Evolutionary conservation across 768 basidiomycete species (phyloP), one percentile per base, ranked within the genome.

Genomic region (Amanita pallidorosea): DNA sequence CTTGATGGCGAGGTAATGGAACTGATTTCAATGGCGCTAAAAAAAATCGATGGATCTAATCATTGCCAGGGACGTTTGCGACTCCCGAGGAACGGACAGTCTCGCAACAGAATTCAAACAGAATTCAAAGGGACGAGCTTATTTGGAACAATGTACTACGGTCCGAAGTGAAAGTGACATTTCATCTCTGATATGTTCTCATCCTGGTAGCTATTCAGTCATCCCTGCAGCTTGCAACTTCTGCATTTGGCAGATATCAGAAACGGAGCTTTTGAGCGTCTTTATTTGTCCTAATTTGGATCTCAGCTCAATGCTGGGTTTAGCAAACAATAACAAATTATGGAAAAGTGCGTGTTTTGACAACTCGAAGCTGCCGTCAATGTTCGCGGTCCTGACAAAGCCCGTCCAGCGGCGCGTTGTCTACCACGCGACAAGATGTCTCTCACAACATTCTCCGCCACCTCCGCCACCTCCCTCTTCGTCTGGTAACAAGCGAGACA

Each of bases 341-440:
- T 13, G 34, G 42, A 43, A 43, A 44, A 43, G 13, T 44, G 34
- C 44, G 41, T 25, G 33, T 23, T 18, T 25, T 37, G 25, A 36
- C 27, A 12, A 17, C 23, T 35, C 41, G 22, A 57, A 54, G 54
- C 53, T 55, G 48, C 44, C 17, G 33, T 17, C 20, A 43, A 51
- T 51, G 50, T 51, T 51, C 34, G 43, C 65, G 20, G 59, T 65
- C 36, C 56, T 71, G 42, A 53, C 65, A 17, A 65, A 68, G 55
- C 65, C 68, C 36, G 57, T 68, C 46, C 62, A 65, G 31, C 64
- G 68, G 47, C 64, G 66, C 40, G 58, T 65, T 25, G 46, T 67
- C 40, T 56, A 55, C 45, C 61, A 62, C n/a, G 58, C 67, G 11
- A 58, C 63, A 53, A 62, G 70, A 62, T 70, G 62, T 49, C 58